Base-by-base conservation (phyloP, 768 basidiomycete genomes). In the Mycena crocata region DNA sequence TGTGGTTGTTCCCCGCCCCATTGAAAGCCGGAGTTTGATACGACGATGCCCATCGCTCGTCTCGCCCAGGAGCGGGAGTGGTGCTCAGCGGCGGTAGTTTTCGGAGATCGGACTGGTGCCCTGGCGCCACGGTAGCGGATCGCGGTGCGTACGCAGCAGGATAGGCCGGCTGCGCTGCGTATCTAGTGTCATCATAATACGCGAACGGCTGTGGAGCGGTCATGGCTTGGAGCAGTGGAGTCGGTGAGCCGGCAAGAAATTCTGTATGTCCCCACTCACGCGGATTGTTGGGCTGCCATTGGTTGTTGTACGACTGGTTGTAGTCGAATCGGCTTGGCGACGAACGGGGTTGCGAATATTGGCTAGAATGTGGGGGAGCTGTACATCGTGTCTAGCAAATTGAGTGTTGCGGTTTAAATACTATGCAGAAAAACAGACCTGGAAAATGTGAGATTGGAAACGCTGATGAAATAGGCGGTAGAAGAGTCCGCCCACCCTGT, bases 361-460 rank as follows among this genome's bases (percentile, higher is more conserved):
- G 81, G 75, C 81, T 86, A 79, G 85, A 74, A 81, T 86, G 87
- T 75, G 81, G 75, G 84, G 89, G 87, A 81, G 83, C 90, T 91
- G 80, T 81, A 84, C 77, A 81, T 75, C 70, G 79, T 73, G 83
- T 78, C 82, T 80, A 80, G 77, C 78, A 81, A 80, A 81, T 88
- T 89, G 86, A 89, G 87, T 81, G 80, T 83, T 83, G 85, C 76
- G 76, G 75, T 72, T 73, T 75, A 75, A 79, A 85, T 79, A 85
- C 81, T 79, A 85, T 75, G 83, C 81, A 76, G 85, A 81, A 80
- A 80, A 85, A 92, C 91, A 87, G 89, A 93, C 91, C 91, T 93
- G 91, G 87, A 90, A 90, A 91, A 89, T 85, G 90, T 90, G 89
- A 92, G 89, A 88, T 89, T 91, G 90, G 90, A 90, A 91, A 90